Conservation (phyloP, 1,284 basidiomycete genomes). For the Marasmius fiardii region DNA sequence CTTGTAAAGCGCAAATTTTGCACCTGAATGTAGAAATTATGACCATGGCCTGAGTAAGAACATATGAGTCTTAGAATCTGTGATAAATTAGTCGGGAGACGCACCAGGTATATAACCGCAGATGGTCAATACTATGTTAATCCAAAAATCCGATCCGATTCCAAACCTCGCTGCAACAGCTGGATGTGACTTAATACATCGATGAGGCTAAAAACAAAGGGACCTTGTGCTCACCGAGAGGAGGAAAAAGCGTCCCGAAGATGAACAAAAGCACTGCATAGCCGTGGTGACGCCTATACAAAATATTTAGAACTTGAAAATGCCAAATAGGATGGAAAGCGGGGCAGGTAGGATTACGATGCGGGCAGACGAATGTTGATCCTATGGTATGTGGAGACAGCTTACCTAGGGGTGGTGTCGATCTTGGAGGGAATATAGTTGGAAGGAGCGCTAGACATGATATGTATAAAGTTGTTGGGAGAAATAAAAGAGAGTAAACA, state of each 20-base stretch:
- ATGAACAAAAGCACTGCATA: conserved; percentile 83
- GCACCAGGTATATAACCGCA: conserved; percentile 88
- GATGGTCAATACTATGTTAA: conserved; percentile 88
- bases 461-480: too few relatives aligned
- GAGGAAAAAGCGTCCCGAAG: conserved; percentile 81
- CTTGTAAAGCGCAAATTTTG: conserved; percentile 8
- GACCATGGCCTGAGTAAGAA: conserved; percentile 60
- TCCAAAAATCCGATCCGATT: conserved; percentile 88
- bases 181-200: conserved; percentile 27
- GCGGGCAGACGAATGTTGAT: background rate
- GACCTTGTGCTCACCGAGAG: conserved; percentile 60
- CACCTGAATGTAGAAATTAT: conserved; percentile 92
- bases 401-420: conserved; percentile 34
- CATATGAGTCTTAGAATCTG: conserved; percentile 6
- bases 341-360: background rate
- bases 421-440: conserved; percentile 42
- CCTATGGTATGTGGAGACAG: background rate
- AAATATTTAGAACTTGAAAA: too few relatives aligned
- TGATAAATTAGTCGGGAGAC: conserved; percentile 20
- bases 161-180: conserved; percentile 96
- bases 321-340: conserved; percentile 12
- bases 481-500: background rate
- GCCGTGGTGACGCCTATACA: conserved; percentile 75
- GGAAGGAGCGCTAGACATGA: background rate
- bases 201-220: conserved; percentile 8